Conservation (phyloP, 108 stramenopile species). For the Nitzschia putrida region DNA sequence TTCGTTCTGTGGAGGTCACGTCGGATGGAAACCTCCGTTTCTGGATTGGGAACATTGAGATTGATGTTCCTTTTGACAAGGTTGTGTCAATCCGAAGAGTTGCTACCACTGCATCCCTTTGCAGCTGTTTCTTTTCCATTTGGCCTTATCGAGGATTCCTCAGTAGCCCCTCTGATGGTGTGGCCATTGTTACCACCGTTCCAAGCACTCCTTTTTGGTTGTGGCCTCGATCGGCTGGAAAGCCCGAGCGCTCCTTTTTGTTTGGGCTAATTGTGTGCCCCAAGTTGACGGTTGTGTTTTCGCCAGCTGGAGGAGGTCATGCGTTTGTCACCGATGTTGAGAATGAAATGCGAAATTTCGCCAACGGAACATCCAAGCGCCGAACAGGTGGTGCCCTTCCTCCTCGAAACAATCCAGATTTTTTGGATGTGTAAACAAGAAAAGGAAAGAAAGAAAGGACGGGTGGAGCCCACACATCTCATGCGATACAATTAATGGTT, state of each 20-base stretch:
- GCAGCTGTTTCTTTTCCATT: constrained; percentile 41
- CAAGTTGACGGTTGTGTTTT: constrained; percentile 77
- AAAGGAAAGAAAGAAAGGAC: background rate
- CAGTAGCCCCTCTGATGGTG: constrained; percentile 71
- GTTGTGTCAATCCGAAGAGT: constrained; percentile 66
- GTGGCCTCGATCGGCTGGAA: constrained; percentile 85
- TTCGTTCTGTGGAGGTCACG: constrained; percentile 83
- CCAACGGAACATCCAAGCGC: constrained; percentile 21
- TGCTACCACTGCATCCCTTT: constrained; percentile 24
- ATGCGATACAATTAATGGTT: too few species aligned
- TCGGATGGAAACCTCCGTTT: constrained; percentile 79
- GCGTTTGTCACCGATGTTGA: constrained; percentile 83
- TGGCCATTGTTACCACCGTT: constrained; percentile 80
- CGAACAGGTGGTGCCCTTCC: constrained; percentile 10
- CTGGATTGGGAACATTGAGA: constrained; percentile 89
- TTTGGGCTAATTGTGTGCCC: constrained; percentile 76
- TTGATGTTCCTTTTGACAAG: constrained; percentile 86
- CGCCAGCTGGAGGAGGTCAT: constrained; percentile 71
- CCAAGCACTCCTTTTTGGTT: constrained; percentile 82
- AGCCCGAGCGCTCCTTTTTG: constrained; percentile 70
- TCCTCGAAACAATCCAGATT: constrained; percentile 28
- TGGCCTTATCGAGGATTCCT: constrained; percentile 77
- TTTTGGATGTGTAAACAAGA: constrained; percentile 33
- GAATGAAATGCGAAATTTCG: constrained; percentile 73
- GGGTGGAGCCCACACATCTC: background rate